phyloP scores from a whole-genome alignment of 192 early-diverging fungal species.

The Glomus cerebriforme region DNA sequence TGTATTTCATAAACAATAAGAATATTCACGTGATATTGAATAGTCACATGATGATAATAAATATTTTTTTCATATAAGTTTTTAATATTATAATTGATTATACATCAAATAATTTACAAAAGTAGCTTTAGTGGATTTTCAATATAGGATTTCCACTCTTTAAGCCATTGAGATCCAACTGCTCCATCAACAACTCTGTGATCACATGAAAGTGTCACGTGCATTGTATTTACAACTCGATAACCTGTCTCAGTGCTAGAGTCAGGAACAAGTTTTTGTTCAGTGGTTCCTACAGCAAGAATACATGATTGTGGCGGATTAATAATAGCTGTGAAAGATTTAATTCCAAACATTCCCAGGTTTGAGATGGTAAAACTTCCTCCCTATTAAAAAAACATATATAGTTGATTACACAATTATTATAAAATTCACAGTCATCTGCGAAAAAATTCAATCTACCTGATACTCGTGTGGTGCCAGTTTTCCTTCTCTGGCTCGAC shows the following conservation, averaged over 20 bases:
- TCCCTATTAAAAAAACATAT: conserved; percentile 47
- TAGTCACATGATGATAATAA: background rate
- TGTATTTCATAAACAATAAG: too few species aligned
- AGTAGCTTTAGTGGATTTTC: conserved; percentile 95
- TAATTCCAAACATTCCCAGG: conserved; percentile 95
- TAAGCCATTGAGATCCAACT: conserved; percentile 87
- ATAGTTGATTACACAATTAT: background rate
- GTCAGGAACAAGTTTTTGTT: conserved; percentile 74
- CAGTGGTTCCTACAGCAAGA: conserved; percentile 84
- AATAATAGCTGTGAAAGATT: conserved; percentile 96
- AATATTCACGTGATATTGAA: too few species aligned
- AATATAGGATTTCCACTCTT: conserved; percentile 84
- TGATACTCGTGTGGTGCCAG: conserved; percentile 96
- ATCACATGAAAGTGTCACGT: conserved; percentile 87
- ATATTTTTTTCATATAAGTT: background rate
- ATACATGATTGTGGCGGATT: conserved; percentile 95
- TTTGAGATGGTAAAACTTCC: conserved; percentile 98
- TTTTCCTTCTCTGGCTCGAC: conserved; percentile 83
- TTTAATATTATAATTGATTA: background rate
- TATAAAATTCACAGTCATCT: background rate
- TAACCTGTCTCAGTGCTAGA: conserved; percentile 64
- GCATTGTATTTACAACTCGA: conserved; percentile 73
- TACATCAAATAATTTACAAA: conserved; percentile 54
- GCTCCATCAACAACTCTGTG: conserved; percentile 98
- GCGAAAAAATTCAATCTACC: conserved; percentile 29